Percentiles rank a stretch among this genome's conserved stretches.
phyloP scores from a whole-genome alignment of 179 eudicot species.

The Beta lomatogona region DNA sequence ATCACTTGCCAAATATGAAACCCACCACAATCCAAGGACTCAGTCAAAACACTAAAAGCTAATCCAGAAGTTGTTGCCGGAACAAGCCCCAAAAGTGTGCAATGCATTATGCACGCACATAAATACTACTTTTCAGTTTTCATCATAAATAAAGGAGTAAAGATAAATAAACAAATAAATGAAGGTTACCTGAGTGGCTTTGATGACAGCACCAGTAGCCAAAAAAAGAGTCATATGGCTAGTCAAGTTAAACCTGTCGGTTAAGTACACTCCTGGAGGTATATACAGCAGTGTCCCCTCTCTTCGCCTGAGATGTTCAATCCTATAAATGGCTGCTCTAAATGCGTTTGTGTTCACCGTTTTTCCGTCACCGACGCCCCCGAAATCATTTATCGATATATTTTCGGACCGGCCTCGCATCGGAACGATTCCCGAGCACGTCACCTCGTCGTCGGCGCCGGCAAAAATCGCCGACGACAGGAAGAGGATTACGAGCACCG shows the following conservation, averaged over 20 bases:
- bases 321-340: constrained; percentile 63
- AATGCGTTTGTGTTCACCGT: constrained; percentile 88
- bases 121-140: too few relatives aligned
- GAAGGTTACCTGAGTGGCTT: constrained; percentile 68
- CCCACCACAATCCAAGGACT: too few relatives aligned
- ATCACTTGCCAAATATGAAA: too few relatives aligned
- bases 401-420: constrained; percentile 55
- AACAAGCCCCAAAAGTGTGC: too few relatives aligned
- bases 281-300: constrained; percentile 80
- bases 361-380: constrained; percentile 82
- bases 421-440: constrained; percentile 84
- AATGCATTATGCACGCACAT: too few relatives aligned
- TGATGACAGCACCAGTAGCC: constrained; percentile 82
- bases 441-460: constrained; percentile 35
- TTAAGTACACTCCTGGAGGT: constrained; percentile 78
- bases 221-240: constrained; percentile 92
- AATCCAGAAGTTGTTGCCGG: too few relatives aligned
- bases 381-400: constrained; percentile 77
- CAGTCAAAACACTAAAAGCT: too few relatives aligned
- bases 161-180: not conserved
- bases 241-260: constrained; percentile 75
- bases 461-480: not conserved
- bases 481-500: not conserved
- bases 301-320: constrained; percentile 55
- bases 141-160: too few relatives aligned